phyloP scores from a whole-genome alignment of 75 land plant genomes.

The Cunninghamia lanceolata region DNA sequence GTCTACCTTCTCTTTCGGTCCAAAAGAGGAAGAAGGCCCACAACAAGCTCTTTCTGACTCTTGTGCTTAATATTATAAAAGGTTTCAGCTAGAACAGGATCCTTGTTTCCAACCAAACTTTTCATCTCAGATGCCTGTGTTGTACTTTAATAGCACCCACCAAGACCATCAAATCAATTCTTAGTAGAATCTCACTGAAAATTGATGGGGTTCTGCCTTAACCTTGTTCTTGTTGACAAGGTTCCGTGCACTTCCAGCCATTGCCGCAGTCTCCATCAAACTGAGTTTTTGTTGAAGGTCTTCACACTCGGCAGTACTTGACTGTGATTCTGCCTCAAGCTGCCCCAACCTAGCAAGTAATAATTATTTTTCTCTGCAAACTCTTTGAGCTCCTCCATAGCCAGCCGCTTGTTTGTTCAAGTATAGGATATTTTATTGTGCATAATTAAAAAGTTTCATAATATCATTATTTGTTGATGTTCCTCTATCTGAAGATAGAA shows the following conservation, averaged over 20 bases:
- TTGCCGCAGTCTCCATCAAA: background rate
- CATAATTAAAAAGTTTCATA: slow-evolving; percentile 32
- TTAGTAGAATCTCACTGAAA: slow-evolving; percentile 23
- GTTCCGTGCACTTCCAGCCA: slow-evolving; percentile 3
- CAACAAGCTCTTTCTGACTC: slow-evolving; percentile 23
- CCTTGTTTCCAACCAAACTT: slow-evolving; percentile 16
- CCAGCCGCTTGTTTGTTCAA: slow-evolving; percentile 51
- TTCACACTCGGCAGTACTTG: slow-evolving; percentile 22
- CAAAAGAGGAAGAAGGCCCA: slow-evolving; percentile 23
- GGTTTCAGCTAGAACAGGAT: slow-evolving; percentile 26
- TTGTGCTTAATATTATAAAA: slow-evolving; percentile 19
- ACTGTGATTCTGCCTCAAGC: slow-evolving; percentile 32
- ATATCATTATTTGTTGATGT: slow-evolving; percentile 20
- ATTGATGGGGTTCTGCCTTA: slow-evolving; percentile 8
- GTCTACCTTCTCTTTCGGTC: slow-evolving; percentile 26
- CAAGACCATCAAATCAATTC: slow-evolving; percentile 30
- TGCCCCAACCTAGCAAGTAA: slow-evolving; percentile 36
- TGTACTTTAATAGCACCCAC: slow-evolving; percentile 19
- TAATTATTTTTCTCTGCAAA: slow-evolving; percentile 32
- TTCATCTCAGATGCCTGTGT: slow-evolving; percentile 24
- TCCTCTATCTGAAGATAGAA: slow-evolving; percentile 8
- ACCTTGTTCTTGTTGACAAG: background rate
- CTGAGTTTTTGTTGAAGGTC: slow-evolving; percentile 5
- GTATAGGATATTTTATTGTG: slow-evolving; percentile 47
- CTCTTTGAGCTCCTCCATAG: slow-evolving; percentile 55